Percentiles rank a stretch among this genome's conserved stretches.
Evolutionary conservation across 345 rosid species (phyloP).

Genomic region (Cardamine chenopodiifolia): DNA sequence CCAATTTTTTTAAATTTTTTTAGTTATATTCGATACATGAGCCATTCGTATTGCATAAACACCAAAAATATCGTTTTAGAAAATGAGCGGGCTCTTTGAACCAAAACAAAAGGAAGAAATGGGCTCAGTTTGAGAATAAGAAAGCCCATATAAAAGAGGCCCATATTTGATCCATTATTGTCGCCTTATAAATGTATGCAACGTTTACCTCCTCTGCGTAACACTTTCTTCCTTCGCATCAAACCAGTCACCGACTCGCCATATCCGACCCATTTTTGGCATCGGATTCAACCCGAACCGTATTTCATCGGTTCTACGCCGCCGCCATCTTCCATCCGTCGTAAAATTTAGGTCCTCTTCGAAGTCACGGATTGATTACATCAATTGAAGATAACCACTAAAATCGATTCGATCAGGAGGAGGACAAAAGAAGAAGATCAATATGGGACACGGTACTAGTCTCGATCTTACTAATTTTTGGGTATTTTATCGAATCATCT

Average conservation of each 20-base stretch:
- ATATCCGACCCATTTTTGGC: not conserved
- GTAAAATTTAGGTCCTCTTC: not conserved
- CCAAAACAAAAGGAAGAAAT: not conserved
- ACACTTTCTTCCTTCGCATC: not conserved
- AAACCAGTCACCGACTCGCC: not conserved
- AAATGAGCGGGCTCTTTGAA: not conserved
- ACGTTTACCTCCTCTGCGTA: not conserved
- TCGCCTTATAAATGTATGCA: not conserved
- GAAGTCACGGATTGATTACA: not conserved
- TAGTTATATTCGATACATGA: too few relatives aligned
- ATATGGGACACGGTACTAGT: slow-evolving; percentile 32
- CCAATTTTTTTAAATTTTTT: too few relatives aligned
- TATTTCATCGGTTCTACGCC: too few relatives aligned
- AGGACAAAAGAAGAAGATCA: not conserved
- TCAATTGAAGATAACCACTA: not conserved
- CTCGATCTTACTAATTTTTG: not conserved
- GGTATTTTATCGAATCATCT: not conserved
- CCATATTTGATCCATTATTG: not conserved
- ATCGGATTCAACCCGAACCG: not conserved
- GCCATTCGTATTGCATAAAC: too few relatives aligned
- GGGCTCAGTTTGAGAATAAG: not conserved
- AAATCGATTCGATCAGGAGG: slow-evolving; percentile 22
- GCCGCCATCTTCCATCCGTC: not conserved
- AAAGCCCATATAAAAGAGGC: not conserved
- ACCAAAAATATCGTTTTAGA: too few relatives aligned